Evolutionary conservation across 2,329 filamentous ascomycete species (phyloP), one percentile per base, ranked within the genome.

Genomic region (Paracamarosporium sp.): DNA sequence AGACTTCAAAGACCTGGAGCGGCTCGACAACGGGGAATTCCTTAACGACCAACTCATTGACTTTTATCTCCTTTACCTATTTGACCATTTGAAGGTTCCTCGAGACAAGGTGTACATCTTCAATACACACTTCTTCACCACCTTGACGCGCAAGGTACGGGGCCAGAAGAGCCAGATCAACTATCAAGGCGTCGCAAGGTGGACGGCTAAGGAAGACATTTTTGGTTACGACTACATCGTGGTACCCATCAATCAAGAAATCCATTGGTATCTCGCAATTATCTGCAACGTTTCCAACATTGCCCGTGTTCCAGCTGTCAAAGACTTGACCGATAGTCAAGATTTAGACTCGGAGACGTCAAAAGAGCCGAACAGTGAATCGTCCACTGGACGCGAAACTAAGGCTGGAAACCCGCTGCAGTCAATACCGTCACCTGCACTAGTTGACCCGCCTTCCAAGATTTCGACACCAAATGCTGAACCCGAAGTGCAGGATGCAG

Each of bases 241-340:
- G 11, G 90, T 99, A 6, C 95, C 95, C 0, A 92, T 99, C 73
- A 96, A 97, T 67, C 91, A 97, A 71, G 82, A 87, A 20, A 54
- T 61, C 1, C 95, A 99, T 76, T 99, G 96, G 95, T 98, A 95
- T 76, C 81, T 98, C 63, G 93, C 92, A 7, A 94, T 99, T 55
- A 94, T 99, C 51, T 97, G 92, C 83, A 97, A 99, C 69, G 84
- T 94, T 2, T 85, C 87, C 3, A 88, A 84, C 50, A 81, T 95
- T n/a, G 64, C 67, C 28, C 74, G 78, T 31, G 75, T 71, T 31
- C 61, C 63, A 1, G 38, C 27, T 13, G 31, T 53, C 28, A 44
- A 50, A 20, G 55, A 44, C n/a, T 30, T 11, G 5, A 45, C 13
- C 3, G 5, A 43, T 25, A 24, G 36, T n/a, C 11, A 43, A 8